phyloP scores from a whole-genome alignment of 805 yeast species.

The Yarrowia phangngaensis region DNA sequence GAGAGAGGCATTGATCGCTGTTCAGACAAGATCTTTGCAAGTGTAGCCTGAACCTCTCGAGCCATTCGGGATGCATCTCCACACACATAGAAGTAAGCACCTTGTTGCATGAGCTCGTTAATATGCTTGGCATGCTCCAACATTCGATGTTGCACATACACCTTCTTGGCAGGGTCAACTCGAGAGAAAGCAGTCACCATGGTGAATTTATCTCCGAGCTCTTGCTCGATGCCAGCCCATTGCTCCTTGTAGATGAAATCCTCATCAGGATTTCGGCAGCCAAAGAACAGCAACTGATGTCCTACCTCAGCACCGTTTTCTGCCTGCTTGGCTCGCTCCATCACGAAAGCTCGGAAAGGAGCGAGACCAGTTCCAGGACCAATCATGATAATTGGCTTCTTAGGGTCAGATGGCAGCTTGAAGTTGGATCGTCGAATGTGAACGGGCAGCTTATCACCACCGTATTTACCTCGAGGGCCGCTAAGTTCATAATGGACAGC shows the following conservation, averaged over 20 bases:
- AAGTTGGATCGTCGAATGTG: conserved; percentile 94
- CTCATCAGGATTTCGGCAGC: conserved; percentile 73
- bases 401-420: conserved; percentile 82
- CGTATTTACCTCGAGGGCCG: conserved; percentile 73
- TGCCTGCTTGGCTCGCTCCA: conserved; percentile 69
- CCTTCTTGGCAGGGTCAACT: conserved; percentile 52
- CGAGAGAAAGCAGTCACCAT: conserved; percentile 85
- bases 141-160: conserved; percentile 82
- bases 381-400: conserved; percentile 80
- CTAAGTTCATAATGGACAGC: conserved; percentile 60
- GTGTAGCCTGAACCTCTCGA: conserved; percentile 75
- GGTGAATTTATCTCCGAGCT: conserved; percentile 34
- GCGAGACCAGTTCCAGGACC: conserved; percentile 99
- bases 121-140: conserved; percentile 46
- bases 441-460: conserved; percentile 65
- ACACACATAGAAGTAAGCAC: conserved; percentile 91
- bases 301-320: conserved; percentile 58
- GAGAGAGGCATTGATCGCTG: conserved; percentile 61
- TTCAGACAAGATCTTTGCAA: conserved; percentile 57
- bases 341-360: conserved; percentile 91
- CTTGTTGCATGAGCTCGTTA: conserved; percentile 53
- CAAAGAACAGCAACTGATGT: conserved; percentile 72
- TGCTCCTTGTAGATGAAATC: conserved; percentile 86
- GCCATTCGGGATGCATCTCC: conserved; percentile 98
- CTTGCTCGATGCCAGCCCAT: conserved; percentile 49